These are phyloP conservation scores for Termitomyces sp. DNA, from an alignment of 768 basidiomycete species.

Conservation along the genomic window DNA sequence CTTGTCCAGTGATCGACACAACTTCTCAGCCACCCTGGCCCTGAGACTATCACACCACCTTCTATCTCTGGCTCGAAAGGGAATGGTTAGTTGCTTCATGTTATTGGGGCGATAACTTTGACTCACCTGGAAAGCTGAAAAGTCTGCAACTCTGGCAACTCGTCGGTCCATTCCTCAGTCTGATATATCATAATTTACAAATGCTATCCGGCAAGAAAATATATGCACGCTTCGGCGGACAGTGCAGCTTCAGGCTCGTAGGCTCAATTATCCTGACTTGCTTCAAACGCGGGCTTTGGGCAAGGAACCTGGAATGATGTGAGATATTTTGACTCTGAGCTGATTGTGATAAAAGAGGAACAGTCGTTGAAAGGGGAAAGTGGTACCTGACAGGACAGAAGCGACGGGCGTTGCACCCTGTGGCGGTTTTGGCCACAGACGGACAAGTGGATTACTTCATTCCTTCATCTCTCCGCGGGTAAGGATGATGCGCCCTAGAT, in stretches of 20 bases:
- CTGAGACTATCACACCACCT: not conserved
- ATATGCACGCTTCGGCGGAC: not conserved
- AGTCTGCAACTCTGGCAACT: not conserved
- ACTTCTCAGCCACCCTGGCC: not conserved
- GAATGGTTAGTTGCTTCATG: not conserved
- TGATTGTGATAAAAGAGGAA: not conserved
- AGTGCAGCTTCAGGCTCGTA: not conserved
- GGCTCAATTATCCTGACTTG: not conserved
- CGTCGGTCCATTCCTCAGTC: too few species aligned
- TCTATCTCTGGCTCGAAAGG: not conserved
- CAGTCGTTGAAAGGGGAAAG: not conserved
- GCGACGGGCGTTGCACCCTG: not conserved
- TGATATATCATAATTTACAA: too few species aligned
- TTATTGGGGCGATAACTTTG: not conserved
- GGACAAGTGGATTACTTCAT: not conserved
- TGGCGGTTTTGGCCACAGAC: not conserved
- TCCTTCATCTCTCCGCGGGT: not conserved
- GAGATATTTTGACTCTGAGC: too few species aligned
- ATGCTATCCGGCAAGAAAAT: too few species aligned
- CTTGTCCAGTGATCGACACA: not conserved
- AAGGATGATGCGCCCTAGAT: not conserved
- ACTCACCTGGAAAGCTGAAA: not conserved
- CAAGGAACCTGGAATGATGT: not conserved
- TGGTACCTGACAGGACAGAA: not conserved
- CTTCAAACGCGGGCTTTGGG: not conserved